phyloP scores from a whole-genome alignment of 768 basidiomycete species.

The Boletales sp. region DNA sequence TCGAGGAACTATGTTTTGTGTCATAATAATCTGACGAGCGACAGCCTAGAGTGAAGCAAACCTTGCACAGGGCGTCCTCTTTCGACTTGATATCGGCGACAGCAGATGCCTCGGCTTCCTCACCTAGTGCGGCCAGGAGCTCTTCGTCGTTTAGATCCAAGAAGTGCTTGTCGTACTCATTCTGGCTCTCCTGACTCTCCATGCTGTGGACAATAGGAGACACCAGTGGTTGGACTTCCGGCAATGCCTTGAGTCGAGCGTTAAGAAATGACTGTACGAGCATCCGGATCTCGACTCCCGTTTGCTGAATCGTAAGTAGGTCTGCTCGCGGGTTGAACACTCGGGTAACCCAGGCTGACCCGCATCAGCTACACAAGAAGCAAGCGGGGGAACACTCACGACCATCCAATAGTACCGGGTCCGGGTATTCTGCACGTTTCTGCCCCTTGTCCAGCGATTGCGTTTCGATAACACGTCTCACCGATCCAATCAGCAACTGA shows the following conservation, averaged over 20 bases:
- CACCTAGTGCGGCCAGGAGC: slow-evolving; percentile 51
- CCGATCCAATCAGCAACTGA: slow-evolving; percentile 53
- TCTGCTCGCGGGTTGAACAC: slow-evolving; percentile 47
- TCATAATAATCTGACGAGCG: neutral
- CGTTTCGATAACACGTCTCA: slow-evolving; percentile 49
- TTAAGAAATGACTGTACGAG: slow-evolving; percentile 62
- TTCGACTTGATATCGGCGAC: slow-evolving; percentile 33
- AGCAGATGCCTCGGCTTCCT: slow-evolving; percentile 21
- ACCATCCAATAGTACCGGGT: slow-evolving; percentile 53
- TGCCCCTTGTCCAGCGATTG: slow-evolving; percentile 36
- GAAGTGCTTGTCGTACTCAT: slow-evolving; percentile 61
- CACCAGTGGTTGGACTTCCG: slow-evolving; percentile 33
- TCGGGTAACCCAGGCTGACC: slow-evolving; percentile 54
- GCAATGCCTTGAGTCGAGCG: slow-evolving; percentile 47
- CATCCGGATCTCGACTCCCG: slow-evolving; percentile 52
- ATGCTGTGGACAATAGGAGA: slow-evolving; percentile 23
- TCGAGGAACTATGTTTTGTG: slow-evolving; percentile 43
- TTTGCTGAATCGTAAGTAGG: slow-evolving; percentile 37
- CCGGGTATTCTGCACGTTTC: slow-evolving; percentile 50
- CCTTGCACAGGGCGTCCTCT: slow-evolving; percentile 51
- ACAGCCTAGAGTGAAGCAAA: slow-evolving; percentile 23
- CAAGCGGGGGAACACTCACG: slow-evolving; percentile 35
- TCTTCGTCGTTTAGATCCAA: slow-evolving; percentile 62
- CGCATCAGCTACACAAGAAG: slow-evolving; percentile 7
- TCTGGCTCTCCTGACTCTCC: slow-evolving; percentile 72